These are phyloP conservation scores for Hypoxylon fragiforme DNA, from an alignment of 495 filamentous ascomycete species.

Conservation along the genomic window DNA sequence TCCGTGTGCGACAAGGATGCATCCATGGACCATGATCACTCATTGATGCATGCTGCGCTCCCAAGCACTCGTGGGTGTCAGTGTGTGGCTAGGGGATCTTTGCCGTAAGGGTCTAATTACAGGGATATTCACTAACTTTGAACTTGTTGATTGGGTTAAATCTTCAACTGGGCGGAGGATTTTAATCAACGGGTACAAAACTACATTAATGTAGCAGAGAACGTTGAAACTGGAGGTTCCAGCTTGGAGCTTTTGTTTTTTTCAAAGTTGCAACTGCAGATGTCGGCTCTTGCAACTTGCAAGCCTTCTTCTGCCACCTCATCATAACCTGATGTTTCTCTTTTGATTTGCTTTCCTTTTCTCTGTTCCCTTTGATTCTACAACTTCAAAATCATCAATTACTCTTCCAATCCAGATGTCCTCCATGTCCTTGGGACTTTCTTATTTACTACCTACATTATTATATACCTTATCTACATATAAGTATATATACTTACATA, in stretches of 20 bases:
- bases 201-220: too few species aligned
- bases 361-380: too few species aligned
- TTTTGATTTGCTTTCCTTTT: too few species aligned
- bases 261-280: not conserved
- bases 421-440: not conserved
- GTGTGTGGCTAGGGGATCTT: slow-evolving; percentile 25
- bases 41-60: not conserved
- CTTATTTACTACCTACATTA: not conserved
- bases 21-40: slow-evolving; percentile 11
- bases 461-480: too few species aligned
- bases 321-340: slow-evolving; percentile 12
- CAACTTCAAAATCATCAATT: too few species aligned
- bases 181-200: slow-evolving; percentile 33
- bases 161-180: slow-evolving; percentile 29
- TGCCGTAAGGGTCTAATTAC: slow-evolving; percentile 17
- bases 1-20: slow-evolving; percentile 17
- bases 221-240: too few species aligned
- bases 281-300: too few species aligned
- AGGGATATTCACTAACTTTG: slow-evolving; percentile 11
- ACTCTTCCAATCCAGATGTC: not conserved
- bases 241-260: slow-evolving; percentile 24
- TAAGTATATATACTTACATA: too few species aligned
- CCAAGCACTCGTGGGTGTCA: slow-evolving; percentile 20
- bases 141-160: slow-evolving; percentile 22
- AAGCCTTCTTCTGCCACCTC: slow-evolving; percentile 17